Conservation (phyloP, 2,329 filamentous ascomycete genomes). For the Colletotrichum orbiculare region DNA sequence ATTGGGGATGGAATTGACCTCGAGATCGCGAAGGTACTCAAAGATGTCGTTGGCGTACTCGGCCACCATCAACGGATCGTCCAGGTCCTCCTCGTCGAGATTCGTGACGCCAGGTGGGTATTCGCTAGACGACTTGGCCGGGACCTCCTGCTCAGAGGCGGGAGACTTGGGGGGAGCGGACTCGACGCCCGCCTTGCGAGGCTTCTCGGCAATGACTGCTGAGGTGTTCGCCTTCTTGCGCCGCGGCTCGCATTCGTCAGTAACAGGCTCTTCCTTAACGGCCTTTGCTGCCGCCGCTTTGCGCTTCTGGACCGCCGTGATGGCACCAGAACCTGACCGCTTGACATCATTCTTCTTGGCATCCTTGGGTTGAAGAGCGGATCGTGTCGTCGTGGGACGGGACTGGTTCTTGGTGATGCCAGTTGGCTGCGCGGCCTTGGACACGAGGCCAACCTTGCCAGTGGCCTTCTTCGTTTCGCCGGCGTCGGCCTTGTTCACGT, state of each 20-base stretch:
- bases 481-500: constrained; percentile 83
- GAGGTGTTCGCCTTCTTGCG: constrained; percentile 66
- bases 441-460: constrained; percentile 75
- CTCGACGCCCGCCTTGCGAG: constrained; percentile 68
- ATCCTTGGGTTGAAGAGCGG: constrained; percentile 74
- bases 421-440: constrained; percentile 84
- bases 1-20: constrained; percentile 83
- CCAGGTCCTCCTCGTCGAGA: constrained; percentile 86
- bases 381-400: constrained; percentile 69
- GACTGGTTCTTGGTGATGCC: constrained; percentile 78
- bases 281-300: constrained; percentile 63
- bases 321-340: constrained; percentile 77
- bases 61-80: constrained; percentile 97
- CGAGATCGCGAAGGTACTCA: constrained; percentile 90
- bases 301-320: constrained; percentile 74
- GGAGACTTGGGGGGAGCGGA: constrained; percentile 51
- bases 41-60: constrained; percentile 98
- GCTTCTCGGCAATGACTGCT: constrained; percentile 65
- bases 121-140: constrained; percentile 27
- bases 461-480: constrained; percentile 80
- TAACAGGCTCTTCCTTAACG: constrained; percentile 68
- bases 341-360: constrained; percentile 77
- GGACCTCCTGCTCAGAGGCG: constrained; percentile 33
- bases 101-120: constrained; percentile 62
- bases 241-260: constrained; percentile 75